Percentiles rank a stretch among this genome's conserved stretches.
These are phyloP conservation scores for Collybiopsis luxurians DNA, from an alignment of 768 basidiomycete species.

Conservation along the genomic window DNA sequence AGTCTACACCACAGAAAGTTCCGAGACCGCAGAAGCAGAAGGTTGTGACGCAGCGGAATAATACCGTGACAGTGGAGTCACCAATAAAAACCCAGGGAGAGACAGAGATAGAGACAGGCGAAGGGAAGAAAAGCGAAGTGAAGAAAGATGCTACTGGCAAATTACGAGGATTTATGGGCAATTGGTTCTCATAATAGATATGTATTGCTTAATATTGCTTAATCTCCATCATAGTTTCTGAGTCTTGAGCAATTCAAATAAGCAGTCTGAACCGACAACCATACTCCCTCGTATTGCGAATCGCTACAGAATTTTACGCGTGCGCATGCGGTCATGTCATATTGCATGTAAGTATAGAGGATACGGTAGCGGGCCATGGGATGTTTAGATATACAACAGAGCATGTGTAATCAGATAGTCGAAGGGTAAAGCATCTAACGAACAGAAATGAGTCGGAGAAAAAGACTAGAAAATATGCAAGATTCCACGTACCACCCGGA, in stretches of 20 bases:
- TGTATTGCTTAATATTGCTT: neutral
- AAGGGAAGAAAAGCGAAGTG: too few relatives aligned
- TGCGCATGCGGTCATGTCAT: constrained; percentile 33
- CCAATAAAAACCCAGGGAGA: neutral
- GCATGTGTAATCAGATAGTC: constrained; percentile 54
- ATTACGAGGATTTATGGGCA: constrained; percentile 1
- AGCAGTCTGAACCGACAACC: too few relatives aligned
- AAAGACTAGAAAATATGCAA: too few relatives aligned
- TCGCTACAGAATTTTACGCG: neutral
- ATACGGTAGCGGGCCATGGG: constrained; percentile 29
- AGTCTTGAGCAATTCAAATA: neutral
- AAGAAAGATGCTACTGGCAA: neutral
- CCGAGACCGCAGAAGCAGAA: neutral
- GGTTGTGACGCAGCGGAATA: too few relatives aligned
- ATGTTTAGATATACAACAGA: constrained; percentile 19
- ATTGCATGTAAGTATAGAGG: constrained; percentile 42
- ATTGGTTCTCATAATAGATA: neutral
- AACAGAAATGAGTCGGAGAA: neutral
- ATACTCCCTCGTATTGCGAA: too few relatives aligned
- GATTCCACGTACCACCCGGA: constrained; percentile 80
- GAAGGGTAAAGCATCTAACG: constrained; percentile 90
- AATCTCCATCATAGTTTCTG: neutral
- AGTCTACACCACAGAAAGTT: neutral
- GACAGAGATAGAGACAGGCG: too few relatives aligned
- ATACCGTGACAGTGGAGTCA: too few relatives aligned